Percentiles rank a stretch among this genome's conserved stretches.
These are phyloP conservation scores for Metschnikowia arizonensis DNA, from an alignment of 805 yeast genomes.

Conservation along the genomic window DNA sequence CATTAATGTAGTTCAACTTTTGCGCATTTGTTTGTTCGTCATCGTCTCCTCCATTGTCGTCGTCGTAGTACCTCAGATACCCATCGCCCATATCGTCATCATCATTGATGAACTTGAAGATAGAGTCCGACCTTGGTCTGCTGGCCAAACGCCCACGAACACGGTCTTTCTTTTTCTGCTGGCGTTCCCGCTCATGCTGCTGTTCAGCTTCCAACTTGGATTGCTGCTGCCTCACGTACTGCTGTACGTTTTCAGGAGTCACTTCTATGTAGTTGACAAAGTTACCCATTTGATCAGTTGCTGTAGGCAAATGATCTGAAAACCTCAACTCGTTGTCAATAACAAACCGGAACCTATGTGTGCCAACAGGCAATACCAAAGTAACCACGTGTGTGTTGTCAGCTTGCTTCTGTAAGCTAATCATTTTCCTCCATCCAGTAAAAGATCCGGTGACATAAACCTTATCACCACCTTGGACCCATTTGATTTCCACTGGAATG, in stretches of 20 bases:
- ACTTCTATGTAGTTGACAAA: constrained; percentile 89
- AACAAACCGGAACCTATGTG: constrained; percentile 89
- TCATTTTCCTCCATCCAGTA: constrained; percentile 98
- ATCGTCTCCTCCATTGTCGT: constrained; percentile 28
- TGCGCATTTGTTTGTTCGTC: constrained; percentile 9
- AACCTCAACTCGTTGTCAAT: constrained; percentile 90
- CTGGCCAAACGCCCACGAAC: constrained; percentile 28
- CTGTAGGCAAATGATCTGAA: constrained; percentile 87
- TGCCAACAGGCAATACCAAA: constrained; percentile 79
- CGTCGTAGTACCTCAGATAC: constrained; percentile 71
- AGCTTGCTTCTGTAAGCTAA: constrained; percentile 61
- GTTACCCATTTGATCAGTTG: constrained; percentile 95
- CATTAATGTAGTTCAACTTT: constrained; percentile 49
- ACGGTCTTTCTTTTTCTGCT: constrained; percentile 15
- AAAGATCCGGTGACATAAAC: constrained; percentile 97
- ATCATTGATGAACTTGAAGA: constrained; percentile 58
- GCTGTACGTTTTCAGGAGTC: constrained; percentile 36
- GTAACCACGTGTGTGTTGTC: constrained; percentile 62
- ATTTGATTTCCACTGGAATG: constrained; percentile 65
- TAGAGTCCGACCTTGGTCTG: constrained; percentile 49
- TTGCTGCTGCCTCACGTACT: constrained; percentile 28
- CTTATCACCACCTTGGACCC: constrained; percentile 96
- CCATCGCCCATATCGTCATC: constrained; percentile 84
- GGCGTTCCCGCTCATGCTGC: constrained; percentile 12
- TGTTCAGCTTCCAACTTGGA: constrained; percentile 21